Base-by-base conservation (phyloP, 2,329 filamentous ascomycete species). In the Phyllosticta ampelicida region DNA sequence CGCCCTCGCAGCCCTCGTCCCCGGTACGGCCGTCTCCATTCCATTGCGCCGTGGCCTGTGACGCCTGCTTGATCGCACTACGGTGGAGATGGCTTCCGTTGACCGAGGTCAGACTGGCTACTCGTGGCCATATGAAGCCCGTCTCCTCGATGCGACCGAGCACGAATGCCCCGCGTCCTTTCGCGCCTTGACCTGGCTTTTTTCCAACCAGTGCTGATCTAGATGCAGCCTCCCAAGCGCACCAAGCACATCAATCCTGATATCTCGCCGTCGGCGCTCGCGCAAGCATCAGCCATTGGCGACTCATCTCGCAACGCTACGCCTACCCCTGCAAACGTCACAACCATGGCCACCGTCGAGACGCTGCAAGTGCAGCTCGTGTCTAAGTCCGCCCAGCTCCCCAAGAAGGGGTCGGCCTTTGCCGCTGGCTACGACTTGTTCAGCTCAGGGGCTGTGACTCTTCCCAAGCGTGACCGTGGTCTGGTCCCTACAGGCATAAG, bases 401-500 rank as follows among this genome's bases (percentile, higher is more conserved):
- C 94, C 10, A 97, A 90, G 0, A 85, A 92, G 58, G 94, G 94
- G 64, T 95, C 89, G 64, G 86, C 85, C 55, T 91, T 89, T 68
- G 89, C 94, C 0, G 94, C 94, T 1, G 94, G 94, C 36, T 97
- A 97, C 75, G 94, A 99, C 73, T 70, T 99, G 60, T 97, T 96
- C 74, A 86, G 78, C 55, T 82, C 90, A 2, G 83, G 83, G 67
- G 82, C 86, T 44, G 86, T 85, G 3, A 80, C 82, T 1, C 85
- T 99, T 59, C 91, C 91, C 0, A 84, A 87, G 1, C 80, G 89
- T 61, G 91, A 90, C 64, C 90, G 95, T 75, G 90, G 78, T 0
- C 76, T 96, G 28, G 90, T 97, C 44, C 87, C 91, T 66, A 97
- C 94, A 0, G 92, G 94, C 66, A 87, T 99, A 62, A 85, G 86